These are phyloP conservation scores for Orychophragmus violaceus DNA, from an alignment of 345 rosid species.

Conservation along the genomic window DNA sequence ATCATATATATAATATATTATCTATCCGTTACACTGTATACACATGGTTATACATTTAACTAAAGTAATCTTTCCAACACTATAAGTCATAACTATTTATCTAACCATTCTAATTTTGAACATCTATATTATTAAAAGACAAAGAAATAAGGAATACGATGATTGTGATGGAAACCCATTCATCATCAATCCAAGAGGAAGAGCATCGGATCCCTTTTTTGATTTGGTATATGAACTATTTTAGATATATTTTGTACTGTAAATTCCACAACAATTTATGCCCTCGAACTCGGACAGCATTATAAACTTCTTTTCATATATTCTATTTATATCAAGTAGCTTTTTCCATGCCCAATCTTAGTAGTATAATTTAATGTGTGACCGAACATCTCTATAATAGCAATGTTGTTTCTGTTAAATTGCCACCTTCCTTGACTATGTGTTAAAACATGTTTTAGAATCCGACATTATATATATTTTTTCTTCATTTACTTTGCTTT, in stretches of 20 bases:
- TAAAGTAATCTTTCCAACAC: not conserved
- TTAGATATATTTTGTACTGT: not conserved
- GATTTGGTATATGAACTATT: not conserved
- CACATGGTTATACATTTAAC: not conserved
- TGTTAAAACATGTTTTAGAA: not conserved
- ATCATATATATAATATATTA: too few species aligned
- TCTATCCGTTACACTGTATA: too few species aligned
- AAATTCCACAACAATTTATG: conserved; percentile 2
- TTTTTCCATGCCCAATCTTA: not conserved
- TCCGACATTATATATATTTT: not conserved
- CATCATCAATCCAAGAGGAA: not conserved
- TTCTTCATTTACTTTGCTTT: not conserved
- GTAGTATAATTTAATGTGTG: not conserved
- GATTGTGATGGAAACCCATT: not conserved
- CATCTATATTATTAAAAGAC: not conserved
- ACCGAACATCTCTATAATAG: not conserved
- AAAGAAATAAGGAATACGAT: not conserved
- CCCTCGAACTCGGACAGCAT: conserved; percentile 15
- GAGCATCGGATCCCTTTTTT: not conserved
- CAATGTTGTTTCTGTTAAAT: not conserved
- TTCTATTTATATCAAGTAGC: not conserved
- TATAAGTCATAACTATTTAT: too few species aligned
- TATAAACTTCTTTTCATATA: not conserved
- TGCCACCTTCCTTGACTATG: not conserved
- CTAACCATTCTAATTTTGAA: too few species aligned